Evolutionary conservation across 768 basidiomycete genomes (phyloP).

Genomic region (Kwoniella sp.): DNA sequence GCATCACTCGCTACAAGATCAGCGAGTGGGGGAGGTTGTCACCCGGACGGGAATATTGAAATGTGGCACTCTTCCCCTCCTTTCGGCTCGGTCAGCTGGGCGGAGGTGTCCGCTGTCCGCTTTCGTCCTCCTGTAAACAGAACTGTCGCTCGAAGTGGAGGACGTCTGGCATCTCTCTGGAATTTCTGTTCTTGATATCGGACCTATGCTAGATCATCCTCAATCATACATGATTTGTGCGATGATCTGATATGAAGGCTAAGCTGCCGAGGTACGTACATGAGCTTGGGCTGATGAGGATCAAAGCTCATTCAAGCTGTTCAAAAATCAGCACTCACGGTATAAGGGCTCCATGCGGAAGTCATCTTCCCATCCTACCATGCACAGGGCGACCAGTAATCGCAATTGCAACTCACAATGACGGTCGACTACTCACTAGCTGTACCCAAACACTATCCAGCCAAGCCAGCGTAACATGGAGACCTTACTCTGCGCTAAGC

Average conservation of each 20-base stretch:
- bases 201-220: no score
- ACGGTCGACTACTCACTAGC: no score
- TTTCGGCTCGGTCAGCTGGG: neutral
- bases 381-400: no score
- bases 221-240: neutral
- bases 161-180: neutral
- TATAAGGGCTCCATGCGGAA: neutral
- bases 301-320: neutral
- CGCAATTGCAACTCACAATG: no score
- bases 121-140: no score
- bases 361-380: no score
- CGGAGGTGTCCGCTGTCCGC: neutral
- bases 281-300: neutral
- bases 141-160: no score
- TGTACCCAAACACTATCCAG: no score
- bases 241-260: neutral
- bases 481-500: no score
- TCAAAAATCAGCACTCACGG: neutral
- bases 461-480: neutral
- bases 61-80: neutral
- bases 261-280: conserved; percentile 2
- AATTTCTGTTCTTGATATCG: neutral
- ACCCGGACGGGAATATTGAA: neutral
- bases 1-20: neutral
- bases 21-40: neutral